Evolutionary conservation across 305 asterid genomes (phyloP).

Genomic region (Solanum hybrid): DNA sequence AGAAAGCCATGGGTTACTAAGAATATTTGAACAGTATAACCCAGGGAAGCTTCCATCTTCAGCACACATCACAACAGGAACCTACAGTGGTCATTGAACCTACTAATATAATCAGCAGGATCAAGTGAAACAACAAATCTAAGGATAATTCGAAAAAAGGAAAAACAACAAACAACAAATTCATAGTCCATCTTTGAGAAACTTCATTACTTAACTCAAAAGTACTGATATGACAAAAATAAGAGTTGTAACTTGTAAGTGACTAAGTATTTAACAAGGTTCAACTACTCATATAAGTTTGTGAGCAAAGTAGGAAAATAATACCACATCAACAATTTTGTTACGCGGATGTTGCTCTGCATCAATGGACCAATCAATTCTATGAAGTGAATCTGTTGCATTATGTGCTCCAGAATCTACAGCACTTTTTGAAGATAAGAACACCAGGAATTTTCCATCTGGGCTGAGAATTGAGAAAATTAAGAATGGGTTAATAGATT

Average conservation of each 20-base stretch:
- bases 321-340: slow-evolving; percentile 68
- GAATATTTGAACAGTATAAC: slow-evolving; percentile 51
- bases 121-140: neutral
- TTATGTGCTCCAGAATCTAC: slow-evolving; percentile 95
- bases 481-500: neutral
- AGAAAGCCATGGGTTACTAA: slow-evolving; percentile 79
- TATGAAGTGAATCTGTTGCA: slow-evolving; percentile 82
- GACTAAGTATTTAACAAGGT: neutral
- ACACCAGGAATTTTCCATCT: slow-evolving; percentile 68
- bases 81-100: slow-evolving; percentile 33
- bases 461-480: slow-evolving; percentile 46
- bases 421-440: slow-evolving; percentile 67
- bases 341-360: slow-evolving; percentile 36
- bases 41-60: slow-evolving; percentile 88
- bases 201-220: neutral
- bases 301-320: slow-evolving; percentile 6
- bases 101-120: neutral
- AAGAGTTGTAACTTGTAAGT: neutral
- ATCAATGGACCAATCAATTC: slow-evolving; percentile 65
- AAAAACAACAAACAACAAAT: neutral
- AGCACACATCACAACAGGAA: slow-evolving; percentile 76
- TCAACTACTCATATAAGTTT: neutral
- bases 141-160: neutral
- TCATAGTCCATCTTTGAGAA: neutral
- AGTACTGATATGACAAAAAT: neutral